Conservation (phyloP, 768 basidiomycete species). For the Astraeus odoratus region DNA sequence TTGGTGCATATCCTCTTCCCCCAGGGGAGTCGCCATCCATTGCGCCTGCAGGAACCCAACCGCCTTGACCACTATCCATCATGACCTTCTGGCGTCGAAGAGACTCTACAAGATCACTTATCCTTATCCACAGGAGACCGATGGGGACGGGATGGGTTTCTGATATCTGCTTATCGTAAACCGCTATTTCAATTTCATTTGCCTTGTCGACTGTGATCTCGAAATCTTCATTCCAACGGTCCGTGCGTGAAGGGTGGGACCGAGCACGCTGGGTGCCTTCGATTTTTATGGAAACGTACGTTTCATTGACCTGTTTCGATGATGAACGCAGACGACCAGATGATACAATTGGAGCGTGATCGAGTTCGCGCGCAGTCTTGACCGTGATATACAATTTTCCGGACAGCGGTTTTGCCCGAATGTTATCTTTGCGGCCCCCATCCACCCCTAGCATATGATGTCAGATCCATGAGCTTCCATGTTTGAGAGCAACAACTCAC, state of each 20-base stretch:
- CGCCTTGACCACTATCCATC: slow-evolving; percentile 77
- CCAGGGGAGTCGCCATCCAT: slow-evolving; percentile 59
- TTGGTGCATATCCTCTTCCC: slow-evolving; percentile 42
- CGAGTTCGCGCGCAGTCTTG: slow-evolving; percentile 87
- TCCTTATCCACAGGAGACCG: slow-evolving; percentile 90
- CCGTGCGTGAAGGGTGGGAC: slow-evolving; percentile 88
- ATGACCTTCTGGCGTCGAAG: slow-evolving; percentile 87
- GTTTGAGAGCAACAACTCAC: slow-evolving; percentile 27
- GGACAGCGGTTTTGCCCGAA: slow-evolving; percentile 89
- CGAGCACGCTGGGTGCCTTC: slow-evolving; percentile 91
- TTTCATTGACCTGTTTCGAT: slow-evolving; percentile 73
- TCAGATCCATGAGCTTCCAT: not conserved
- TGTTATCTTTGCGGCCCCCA: slow-evolving; percentile 85
- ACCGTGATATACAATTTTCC: slow-evolving; percentile 88
- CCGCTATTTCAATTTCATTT: slow-evolving; percentile 94
- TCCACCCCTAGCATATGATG: slow-evolving; percentile 43
- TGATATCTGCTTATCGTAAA: slow-evolving; percentile 86
- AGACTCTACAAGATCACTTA: slow-evolving; percentile 91
- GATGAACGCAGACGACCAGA: slow-evolving; percentile 64
- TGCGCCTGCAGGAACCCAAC: slow-evolving; percentile 94
- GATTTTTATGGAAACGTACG: slow-evolving; percentile 89
- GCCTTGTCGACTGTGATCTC: slow-evolving; percentile 96
- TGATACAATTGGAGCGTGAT: slow-evolving; percentile 75
- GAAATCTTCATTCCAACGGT: slow-evolving; percentile 97
- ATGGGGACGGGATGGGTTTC: slow-evolving; percentile 82